A percentile compares a stretch with the other conserved stretches of the same genome.
These are phyloP conservation scores for Taphrina populina DNA, from an alignment of 1,139 yeast species.

Conservation along the genomic window DNA sequence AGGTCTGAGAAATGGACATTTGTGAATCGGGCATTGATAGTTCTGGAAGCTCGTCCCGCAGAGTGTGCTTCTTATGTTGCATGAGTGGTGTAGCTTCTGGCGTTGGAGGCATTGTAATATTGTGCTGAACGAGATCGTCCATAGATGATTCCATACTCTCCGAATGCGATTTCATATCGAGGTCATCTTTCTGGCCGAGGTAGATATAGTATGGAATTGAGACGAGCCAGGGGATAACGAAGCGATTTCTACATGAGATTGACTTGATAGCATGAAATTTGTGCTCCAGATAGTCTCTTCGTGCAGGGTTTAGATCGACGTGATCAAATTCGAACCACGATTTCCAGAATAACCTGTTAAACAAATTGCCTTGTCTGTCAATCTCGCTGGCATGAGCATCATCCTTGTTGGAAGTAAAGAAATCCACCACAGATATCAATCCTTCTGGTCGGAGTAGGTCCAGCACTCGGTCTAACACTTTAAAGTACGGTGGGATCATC, in stretches of 20 bases:
- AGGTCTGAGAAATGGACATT: not conserved
- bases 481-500: slow-evolving; percentile 71
- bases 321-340: slow-evolving; percentile 84
- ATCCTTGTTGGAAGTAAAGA: slow-evolving; percentile 57
- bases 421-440: slow-evolving; percentile 69
- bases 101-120: slow-evolving; percentile 18
- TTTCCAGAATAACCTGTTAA: slow-evolving; percentile 69
- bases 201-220: slow-evolving; percentile 78
- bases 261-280: slow-evolving; percentile 77
- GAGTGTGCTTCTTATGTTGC: slow-evolving; percentile 5
- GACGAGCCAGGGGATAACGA: slow-evolving; percentile 50
- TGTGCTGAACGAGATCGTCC: not conserved
- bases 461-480: slow-evolving; percentile 67
- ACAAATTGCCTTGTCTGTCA: slow-evolving; percentile 22
- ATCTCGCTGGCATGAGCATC: slow-evolving; percentile 6
- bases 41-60: slow-evolving; percentile 12
- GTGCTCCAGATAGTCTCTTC: slow-evolving; percentile 80
- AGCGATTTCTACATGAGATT: slow-evolving; percentile 61
- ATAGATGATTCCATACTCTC: not conserved
- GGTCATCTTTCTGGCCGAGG: slow-evolving; percentile 52
- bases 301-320: slow-evolving; percentile 72
- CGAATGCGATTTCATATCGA: not conserved
- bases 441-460: slow-evolving; percentile 58
- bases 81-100: slow-evolving; percentile 24
- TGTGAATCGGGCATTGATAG: slow-evolving; percentile 8